Conservation (phyloP, 2,329 filamentous ascomycete species). For the Neopestalotiopsis clavispora region DNA sequence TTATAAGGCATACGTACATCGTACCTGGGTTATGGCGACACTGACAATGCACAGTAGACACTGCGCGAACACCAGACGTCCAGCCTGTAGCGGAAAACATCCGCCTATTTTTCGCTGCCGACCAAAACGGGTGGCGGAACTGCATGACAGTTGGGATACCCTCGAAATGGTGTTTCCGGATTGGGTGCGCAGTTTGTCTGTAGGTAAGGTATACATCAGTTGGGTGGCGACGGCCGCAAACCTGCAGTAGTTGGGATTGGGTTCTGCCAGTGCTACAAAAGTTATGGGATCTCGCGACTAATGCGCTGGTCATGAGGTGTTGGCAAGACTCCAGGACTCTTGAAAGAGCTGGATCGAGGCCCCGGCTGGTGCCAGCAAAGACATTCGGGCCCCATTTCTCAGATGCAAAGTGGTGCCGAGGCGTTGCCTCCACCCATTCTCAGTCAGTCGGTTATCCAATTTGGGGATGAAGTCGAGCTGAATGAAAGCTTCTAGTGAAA, state of each 20-base stretch:
- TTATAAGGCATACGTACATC: too few species aligned
- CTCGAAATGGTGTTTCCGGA: neutral
- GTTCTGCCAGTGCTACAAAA: neutral
- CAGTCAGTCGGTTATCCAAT: neutral
- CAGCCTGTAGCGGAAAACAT: too few species aligned
- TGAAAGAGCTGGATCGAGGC: neutral
- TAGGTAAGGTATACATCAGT: neutral
- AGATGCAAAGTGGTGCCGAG: slow-evolving; percentile 7
- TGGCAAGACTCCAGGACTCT: neutral
- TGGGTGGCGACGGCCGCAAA: neutral
- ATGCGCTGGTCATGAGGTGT: slow-evolving; percentile 7
- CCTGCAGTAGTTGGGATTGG: neutral
- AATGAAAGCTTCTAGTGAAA: neutral
- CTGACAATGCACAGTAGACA: too few species aligned
- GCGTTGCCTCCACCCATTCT: neutral
- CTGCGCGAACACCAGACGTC: too few species aligned
- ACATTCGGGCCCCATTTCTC: neutral
- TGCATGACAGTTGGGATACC: neutral
- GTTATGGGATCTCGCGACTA: slow-evolving; percentile 2
- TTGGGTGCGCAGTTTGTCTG: neutral
- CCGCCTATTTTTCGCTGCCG: neutral
- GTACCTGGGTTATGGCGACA: too few species aligned
- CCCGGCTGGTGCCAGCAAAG: slow-evolving; percentile 16
- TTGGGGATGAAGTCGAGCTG: neutral
- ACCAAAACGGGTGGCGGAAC: neutral